Evolutionary conservation across 306 rosid species (phyloP).

Genomic region (Adenanthera pavonina): DNA sequence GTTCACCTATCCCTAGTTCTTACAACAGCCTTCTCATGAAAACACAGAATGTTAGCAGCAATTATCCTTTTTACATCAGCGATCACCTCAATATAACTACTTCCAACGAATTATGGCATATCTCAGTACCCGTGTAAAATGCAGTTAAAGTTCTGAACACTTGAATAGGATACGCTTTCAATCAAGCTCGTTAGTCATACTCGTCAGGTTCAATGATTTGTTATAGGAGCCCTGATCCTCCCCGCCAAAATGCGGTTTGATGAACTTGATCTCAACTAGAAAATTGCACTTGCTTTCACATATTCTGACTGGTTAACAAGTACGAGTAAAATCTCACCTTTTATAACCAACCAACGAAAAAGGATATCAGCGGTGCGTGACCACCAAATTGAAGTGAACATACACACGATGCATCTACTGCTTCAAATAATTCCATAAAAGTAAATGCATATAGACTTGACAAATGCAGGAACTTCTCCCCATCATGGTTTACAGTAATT

Average conservation of each 20-base stretch:
- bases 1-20: background rate
- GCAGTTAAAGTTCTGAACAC: no score
- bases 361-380: background rate
- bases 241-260: background rate
- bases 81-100: background rate
- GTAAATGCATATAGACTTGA: background rate
- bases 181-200: no score
- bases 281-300: background rate
- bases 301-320: background rate
- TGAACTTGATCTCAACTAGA: background rate
- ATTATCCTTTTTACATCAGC: background rate
- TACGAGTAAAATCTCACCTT: no score
- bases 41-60: background rate
- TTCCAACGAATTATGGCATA: no score
- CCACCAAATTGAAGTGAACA: background rate
- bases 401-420: background rate
- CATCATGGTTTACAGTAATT: background rate
- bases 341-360: no score
- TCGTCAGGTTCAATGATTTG: no score
- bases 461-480: background rate
- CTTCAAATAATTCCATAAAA: background rate
- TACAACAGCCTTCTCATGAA: background rate
- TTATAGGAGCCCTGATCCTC: background rate
- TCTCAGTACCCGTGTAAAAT: background rate
- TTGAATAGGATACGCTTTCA: no score